A percentile compares a stretch with the other conserved stretches of the same genome.
phyloP scores from a whole-genome alignment of 2,329 filamentous ascomycete species.

The Westerdykella ornata region DNA sequence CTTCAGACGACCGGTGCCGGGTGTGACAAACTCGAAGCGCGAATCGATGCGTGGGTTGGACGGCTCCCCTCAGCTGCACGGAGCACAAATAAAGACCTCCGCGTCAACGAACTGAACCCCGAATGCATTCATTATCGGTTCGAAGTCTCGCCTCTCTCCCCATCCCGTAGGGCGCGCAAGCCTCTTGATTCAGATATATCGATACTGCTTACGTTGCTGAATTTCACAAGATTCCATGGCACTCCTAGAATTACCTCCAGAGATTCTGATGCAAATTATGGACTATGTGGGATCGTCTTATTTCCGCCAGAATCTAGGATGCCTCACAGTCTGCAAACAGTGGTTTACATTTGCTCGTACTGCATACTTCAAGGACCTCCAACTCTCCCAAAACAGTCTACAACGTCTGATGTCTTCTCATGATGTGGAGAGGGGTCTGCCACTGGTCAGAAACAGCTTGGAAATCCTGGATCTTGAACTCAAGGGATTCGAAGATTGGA shows the following conservation, averaged over 20 bases:
- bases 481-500: constrained; percentile 16
- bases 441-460: constrained; percentile 13
- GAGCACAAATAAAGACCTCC: no score
- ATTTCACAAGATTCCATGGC: no score
- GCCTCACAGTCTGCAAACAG: constrained; percentile 18
- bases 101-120: no score
- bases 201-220: no score
- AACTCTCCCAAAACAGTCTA: constrained; percentile 14
- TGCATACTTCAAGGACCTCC: constrained; percentile 14
- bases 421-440: constrained; percentile 12
- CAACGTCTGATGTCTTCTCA: constrained; percentile 15
- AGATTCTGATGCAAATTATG: constrained; percentile 15
- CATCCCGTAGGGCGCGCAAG: no score
- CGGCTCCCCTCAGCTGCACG: no score
- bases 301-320: constrained; percentile 16
- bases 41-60: no score
- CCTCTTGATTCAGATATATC: no score
- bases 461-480: constrained; percentile 15
- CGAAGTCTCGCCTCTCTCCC: no score
- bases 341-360: constrained; percentile 15
- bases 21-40: no score
- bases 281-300: constrained; percentile 16
- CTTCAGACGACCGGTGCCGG: no score
- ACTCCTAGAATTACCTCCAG: constrained; percentile 16
- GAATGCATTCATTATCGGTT: no score